Base-by-base conservation (phyloP, 2,329 filamentous ascomycete species). In the Onygenales sp. region DNA sequence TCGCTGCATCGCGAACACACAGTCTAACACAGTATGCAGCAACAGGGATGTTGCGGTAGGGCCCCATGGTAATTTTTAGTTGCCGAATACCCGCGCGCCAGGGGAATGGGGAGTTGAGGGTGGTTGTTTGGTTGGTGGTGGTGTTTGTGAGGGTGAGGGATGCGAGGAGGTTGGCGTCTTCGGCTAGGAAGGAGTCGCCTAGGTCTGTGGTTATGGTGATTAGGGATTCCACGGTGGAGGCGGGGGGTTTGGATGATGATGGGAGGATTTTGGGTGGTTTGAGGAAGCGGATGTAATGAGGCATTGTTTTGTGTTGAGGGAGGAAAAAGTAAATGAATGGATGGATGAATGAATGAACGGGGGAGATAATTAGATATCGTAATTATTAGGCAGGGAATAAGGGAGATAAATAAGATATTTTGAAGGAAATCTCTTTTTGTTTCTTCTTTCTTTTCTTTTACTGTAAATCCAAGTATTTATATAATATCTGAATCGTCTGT, bases 201-300 rank as follows among this genome's bases (percentile, higher is more conserved):
- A 88, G 72, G 62, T 88, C 85, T 27, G 83, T 86, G 9, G 83
- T 84, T 62, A 87, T 76, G 40, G 83, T 84, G 54, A 87, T 71
- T 33, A 82, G 71, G 47, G 76, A 70, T 55, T 70, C 77, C 53
- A 82, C 66, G 13, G 66, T 64, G 53, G n/a, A 40, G 3, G 37
- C 32, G 17, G 17, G 17, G 17, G 17, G 17, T 17, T 17, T 17
- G 13, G 14, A 14, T 14, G 46, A 39, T 52, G 45, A 75, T 63
- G 13, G 62, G 61, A 67, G 62, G 37, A 73, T 61, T 52, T 70
- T 69, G 8, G 85, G 84, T 2, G 79, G 71, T 61, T 86, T 87
- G 59, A 88, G 74, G 61, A 87, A 86, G 56, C 84, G 83, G 61
- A 87, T 74, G 65, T 85, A 85, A 58, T 81, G 76, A 10, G 76